These are phyloP conservation scores for Fusarium sacchari DNA, from an alignment of 2,329 filamentous ascomycete genomes.

Conservation along the genomic window DNA sequence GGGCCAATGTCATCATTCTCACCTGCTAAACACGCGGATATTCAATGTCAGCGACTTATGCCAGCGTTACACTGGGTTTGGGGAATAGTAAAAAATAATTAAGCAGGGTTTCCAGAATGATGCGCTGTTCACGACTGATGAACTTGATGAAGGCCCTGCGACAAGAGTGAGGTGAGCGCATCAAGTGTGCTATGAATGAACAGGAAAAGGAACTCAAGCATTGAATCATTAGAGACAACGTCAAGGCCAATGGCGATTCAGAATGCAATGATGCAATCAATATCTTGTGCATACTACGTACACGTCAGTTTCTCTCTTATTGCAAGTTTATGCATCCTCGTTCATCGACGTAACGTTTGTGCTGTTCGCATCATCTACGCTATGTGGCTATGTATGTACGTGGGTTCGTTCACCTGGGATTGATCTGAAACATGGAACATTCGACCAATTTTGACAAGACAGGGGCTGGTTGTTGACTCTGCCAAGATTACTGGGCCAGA, in stretches of 20 bases:
- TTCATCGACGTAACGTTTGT: background rate
- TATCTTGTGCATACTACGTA: background rate
- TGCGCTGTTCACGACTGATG: background rate
- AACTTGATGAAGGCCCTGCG: background rate
- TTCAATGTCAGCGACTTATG: background rate
- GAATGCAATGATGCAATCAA: background rate
- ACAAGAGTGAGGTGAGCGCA: background rate
- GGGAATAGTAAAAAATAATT: background rate
- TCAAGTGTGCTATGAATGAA: background rate
- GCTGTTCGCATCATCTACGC: background rate
- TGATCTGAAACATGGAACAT: slow-evolving; percentile 35
- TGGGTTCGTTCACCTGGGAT: slow-evolving; percentile 1
- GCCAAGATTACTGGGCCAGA: slow-evolving; percentile 7
- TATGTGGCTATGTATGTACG: background rate
- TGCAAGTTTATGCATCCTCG: background rate
- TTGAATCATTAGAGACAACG: background rate
- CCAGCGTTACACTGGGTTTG: background rate
- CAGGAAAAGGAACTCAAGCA: background rate
- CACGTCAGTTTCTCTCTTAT: background rate
- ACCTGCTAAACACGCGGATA: background rate
- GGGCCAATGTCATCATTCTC: background rate
- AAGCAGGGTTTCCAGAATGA: background rate
- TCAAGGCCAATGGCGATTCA: background rate
- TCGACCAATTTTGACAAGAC: slow-evolving; percentile 6
- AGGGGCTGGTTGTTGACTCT: slow-evolving; percentile 1